A percentile compares a stretch with the other conserved stretches of the same genome.
Conservation (phyloP, 345 rosid genomes). For the Pugionium cornutum region DNA sequence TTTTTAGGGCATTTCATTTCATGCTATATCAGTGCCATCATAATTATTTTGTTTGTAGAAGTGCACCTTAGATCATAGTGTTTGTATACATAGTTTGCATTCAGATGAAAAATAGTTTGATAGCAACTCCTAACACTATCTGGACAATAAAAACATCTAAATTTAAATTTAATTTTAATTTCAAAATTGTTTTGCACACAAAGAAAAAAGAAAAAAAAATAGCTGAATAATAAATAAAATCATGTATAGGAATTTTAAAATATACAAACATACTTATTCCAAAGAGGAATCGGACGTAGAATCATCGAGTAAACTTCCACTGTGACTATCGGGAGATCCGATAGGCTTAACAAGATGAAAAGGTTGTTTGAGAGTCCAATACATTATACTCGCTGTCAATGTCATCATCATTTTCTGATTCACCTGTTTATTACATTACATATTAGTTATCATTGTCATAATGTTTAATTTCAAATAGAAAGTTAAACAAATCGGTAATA, state of each 20-base stretch:
- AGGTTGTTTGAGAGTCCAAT: slow-evolving; percentile 87
- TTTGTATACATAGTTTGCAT: too few relatives aligned
- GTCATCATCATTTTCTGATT: slow-evolving; percentile 98
- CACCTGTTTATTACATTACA: slow-evolving; percentile 50
- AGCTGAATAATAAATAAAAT: background rate
- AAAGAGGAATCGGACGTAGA: slow-evolving; percentile 83
- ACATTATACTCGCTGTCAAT: slow-evolving; percentile 88
- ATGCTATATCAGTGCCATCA: too few relatives aligned
- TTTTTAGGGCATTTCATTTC: too few relatives aligned
- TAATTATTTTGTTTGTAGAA: too few relatives aligned
- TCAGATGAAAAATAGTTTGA: too few relatives aligned
- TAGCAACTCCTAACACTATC: too few relatives aligned
- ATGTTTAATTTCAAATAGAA: too few relatives aligned
- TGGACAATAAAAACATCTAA: too few relatives aligned
- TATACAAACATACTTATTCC: slow-evolving; percentile 43
- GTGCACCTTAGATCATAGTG: too few relatives aligned
- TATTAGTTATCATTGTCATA: too few relatives aligned
- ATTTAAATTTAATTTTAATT: background rate
- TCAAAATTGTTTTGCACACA: slow-evolving; percentile 30
- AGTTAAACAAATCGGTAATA: too few relatives aligned
- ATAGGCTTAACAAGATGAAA: slow-evolving; percentile 54
- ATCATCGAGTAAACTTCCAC: slow-evolving; percentile 58
- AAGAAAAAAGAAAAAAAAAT: background rate
- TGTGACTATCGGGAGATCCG: slow-evolving; percentile 68
- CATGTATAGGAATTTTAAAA: background rate